A percentile compares a stretch with the other conserved stretches of the same genome.
Evolutionary conservation across 1,284 basidiomycete species (phyloP).

Genomic region (Ustilago lituana): DNA sequence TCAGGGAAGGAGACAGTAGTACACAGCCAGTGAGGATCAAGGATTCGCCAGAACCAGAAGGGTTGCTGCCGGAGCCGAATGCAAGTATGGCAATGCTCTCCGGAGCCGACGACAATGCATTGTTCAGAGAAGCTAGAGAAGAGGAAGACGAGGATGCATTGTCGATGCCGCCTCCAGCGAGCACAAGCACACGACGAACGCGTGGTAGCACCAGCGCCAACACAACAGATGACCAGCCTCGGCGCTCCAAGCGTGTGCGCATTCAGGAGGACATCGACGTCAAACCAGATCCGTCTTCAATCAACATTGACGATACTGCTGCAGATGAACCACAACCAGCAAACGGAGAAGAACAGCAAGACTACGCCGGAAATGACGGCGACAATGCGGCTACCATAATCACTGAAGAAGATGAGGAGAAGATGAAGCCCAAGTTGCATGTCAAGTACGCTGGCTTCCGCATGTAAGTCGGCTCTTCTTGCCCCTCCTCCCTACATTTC

Average conservation of each 20-base stretch:
- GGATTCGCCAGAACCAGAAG: constrained; percentile 33
- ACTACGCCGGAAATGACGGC: neutral
- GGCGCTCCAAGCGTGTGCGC: constrained; percentile 40
- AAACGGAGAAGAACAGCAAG: neutral
- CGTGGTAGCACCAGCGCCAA: constrained; percentile 8
- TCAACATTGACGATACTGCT: neutral
- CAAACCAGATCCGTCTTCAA: constrained; percentile 18
- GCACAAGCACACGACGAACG: constrained; percentile 15
- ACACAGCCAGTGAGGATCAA: constrained; percentile 31
- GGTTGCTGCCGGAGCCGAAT: constrained; percentile 4
- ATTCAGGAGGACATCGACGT: constrained; percentile 26
- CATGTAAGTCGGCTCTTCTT: constrained; percentile 27
- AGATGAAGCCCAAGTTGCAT: constrained; percentile 47
- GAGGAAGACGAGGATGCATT: constrained; percentile 13
- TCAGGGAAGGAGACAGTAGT: constrained; percentile 18
- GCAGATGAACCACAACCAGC: neutral
- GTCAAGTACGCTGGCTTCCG: constrained; percentile 51
- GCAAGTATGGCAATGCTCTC: constrained; percentile 21
- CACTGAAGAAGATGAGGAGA: constrained; percentile 50
- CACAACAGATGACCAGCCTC: neutral
- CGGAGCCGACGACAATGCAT: constrained; percentile 16
- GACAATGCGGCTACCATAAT: constrained; percentile 30
- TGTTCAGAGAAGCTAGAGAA: constrained; percentile 14
- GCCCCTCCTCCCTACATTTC: too few relatives aligned
- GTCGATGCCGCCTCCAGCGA: constrained; percentile 32